Percentiles rank a stretch among this genome's conserved stretches.
Conservation (phyloP, 106 monocot genomes). For the Narthecium ossifragum region DNA sequence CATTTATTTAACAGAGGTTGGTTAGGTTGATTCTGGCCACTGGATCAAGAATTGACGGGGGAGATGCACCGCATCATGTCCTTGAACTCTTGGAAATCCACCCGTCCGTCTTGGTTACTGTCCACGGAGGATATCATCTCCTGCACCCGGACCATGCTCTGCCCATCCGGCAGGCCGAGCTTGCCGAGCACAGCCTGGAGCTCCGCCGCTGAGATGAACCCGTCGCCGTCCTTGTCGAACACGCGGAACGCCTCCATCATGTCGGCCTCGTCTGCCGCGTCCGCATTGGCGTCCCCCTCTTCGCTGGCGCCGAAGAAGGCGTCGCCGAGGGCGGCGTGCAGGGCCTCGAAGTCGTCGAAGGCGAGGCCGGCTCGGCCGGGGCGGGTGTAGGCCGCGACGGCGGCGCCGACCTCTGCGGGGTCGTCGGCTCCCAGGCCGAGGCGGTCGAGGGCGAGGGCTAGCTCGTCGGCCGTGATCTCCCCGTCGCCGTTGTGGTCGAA, state of each 20-base stretch:
- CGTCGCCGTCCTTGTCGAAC: constrained; percentile 73
- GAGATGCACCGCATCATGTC: constrained; percentile 44
- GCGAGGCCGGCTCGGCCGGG: constrained; percentile 46
- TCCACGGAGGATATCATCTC: constrained; percentile 70
- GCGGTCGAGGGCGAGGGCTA: constrained; percentile 32
- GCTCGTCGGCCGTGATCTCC: constrained; percentile 43
- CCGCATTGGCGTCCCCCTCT: background rate
- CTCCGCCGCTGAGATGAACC: constrained; percentile 66
- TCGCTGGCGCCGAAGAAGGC: constrained; percentile 19
- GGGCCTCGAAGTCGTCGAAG: constrained; percentile 51
- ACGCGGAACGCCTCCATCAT: constrained; percentile 68
- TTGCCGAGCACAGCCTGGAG: constrained; percentile 56
- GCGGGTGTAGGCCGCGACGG: constrained; percentile 31
- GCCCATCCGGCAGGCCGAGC: constrained; percentile 53
- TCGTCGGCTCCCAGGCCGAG: constrained; percentile 41
- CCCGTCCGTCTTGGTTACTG: constrained; percentile 37
- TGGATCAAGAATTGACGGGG: constrained; percentile 5
- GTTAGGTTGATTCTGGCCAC: too few species aligned
- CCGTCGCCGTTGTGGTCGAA: constrained; percentile 67
- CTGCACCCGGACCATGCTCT: constrained; percentile 21
- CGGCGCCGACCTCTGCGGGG: constrained; percentile 24
- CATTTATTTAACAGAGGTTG: too few species aligned
- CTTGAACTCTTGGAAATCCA: constrained; percentile 65
- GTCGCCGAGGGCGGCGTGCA: constrained; percentile 56
- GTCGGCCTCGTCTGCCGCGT: constrained; percentile 17